Percentiles rank a stretch among this genome's conserved stretches.
phyloP scores from a whole-genome alignment of 2,329 filamentous ascomycete genomes.

The Neonectria ditissima region DNA sequence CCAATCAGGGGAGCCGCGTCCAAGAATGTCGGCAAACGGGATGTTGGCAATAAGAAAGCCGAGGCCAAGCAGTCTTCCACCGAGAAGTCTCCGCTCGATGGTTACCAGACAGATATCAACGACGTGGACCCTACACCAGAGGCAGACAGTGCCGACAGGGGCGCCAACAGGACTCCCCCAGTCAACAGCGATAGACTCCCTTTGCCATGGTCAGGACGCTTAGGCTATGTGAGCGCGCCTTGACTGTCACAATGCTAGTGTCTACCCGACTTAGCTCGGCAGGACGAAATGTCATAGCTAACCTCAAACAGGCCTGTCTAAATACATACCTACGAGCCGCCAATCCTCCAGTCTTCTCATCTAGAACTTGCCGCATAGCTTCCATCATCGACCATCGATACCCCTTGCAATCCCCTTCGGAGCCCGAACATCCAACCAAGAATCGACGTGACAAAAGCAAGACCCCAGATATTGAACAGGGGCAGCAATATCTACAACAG shows the following conservation, averaged over 20 bases:
- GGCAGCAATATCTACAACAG: conserved; percentile 78
- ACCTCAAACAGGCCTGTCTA: conserved; percentile 75
- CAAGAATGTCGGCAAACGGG: not conserved
- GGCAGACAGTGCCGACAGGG: conserved; percentile 49
- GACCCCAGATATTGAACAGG: conserved; percentile 73
- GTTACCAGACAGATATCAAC: conserved; percentile 38
- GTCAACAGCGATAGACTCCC: conserved; percentile 87
- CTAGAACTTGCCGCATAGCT: conserved; percentile 89
- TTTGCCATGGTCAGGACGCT: conserved; percentile 87
- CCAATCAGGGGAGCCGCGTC: not conserved
- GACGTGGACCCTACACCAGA: conserved; percentile 37
- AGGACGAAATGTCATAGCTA: conserved; percentile 2
- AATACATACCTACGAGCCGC: conserved; percentile 90
- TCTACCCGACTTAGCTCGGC: conserved; percentile 20
- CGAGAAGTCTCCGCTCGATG: conserved; percentile 39
- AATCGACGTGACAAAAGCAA: conserved; percentile 84
- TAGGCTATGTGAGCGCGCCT: conserved; percentile 79
- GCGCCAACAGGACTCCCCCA: conserved; percentile 72
- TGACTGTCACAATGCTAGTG: conserved; percentile 17
- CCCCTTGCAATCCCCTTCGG: conserved; percentile 78
- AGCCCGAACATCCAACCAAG: conserved; percentile 84
- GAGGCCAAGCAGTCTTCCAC: conserved; percentile 19
- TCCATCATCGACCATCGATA: conserved; percentile 92
- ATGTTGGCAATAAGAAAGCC: conserved; percentile 18
- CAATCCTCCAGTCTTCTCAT: conserved; percentile 88